A percentile compares a stretch with the other conserved stretches of the same genome.
Evolutionary conservation across 139 green algal species (phyloP).

Genomic region (Tetraselmis chui): DNA sequence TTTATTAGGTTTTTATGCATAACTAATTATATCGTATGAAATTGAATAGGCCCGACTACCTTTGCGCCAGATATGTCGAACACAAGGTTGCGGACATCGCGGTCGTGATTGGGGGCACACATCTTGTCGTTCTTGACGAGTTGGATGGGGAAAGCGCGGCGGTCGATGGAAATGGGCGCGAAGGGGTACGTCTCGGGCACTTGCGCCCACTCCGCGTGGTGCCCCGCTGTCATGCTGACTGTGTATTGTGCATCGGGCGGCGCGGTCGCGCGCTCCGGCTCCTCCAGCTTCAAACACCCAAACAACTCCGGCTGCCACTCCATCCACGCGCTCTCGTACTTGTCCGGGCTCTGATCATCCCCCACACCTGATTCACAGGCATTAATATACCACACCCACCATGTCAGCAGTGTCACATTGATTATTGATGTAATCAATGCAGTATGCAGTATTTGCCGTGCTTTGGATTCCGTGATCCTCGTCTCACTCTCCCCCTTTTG

Average conservation of each 20-base stretch:
- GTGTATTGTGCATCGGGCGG: not conserved
- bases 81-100: not conserved
- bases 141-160: not conserved
- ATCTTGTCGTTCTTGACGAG: not conserved
- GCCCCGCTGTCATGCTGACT: not conserved
- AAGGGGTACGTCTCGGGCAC: not conserved
- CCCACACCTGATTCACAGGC: too few species aligned
- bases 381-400: too few species aligned
- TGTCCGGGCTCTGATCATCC: not conserved
- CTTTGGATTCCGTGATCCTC: too few species aligned
- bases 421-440: too few species aligned
- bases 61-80: not conserved
- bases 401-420: too few species aligned
- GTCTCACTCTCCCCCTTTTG: too few species aligned
- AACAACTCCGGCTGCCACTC: not conserved
- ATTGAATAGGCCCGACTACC: too few species aligned
- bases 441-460: too few species aligned
- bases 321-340: slow-evolving; percentile 3
- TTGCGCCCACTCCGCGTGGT: not conserved
- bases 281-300: not conserved
- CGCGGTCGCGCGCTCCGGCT: not conserved
- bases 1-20: not conserved
- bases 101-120: not conserved
- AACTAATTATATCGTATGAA: too few species aligned
- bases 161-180: not conserved